phyloP scores from a whole-genome alignment of 2,329 filamentous ascomycete genomes.

The Calonectria multiphialidica region DNA sequence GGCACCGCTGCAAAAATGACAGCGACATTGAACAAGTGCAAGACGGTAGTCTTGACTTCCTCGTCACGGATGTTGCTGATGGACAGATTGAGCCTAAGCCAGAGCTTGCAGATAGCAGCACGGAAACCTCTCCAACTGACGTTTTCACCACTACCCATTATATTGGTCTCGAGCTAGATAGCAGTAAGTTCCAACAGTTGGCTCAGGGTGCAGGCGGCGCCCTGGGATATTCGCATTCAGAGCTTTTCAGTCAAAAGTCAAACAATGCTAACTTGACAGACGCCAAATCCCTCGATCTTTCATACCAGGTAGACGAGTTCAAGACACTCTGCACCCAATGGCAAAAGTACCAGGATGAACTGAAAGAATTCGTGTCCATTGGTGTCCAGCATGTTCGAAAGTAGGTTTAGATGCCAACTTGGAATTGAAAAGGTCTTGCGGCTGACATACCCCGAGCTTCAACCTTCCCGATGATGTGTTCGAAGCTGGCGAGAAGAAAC shows the following conservation, averaged over 20 bases:
- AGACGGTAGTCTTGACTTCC: slow-evolving; percentile 63
- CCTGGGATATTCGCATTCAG: not conserved
- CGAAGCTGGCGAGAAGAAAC: slow-evolving; percentile 79
- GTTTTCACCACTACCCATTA: slow-evolving; percentile 95
- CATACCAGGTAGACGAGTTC: slow-evolving; percentile 87
- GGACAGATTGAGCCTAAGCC: slow-evolving; percentile 46
- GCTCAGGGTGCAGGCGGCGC: not conserved
- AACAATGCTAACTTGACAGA: slow-evolving; percentile 58
- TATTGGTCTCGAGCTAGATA: slow-evolving; percentile 84
- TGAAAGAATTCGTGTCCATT: slow-evolving; percentile 73
- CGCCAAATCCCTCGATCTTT: slow-evolving; percentile 80
- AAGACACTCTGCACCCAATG: slow-evolving; percentile 84
- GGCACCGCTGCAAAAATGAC: slow-evolving; percentile 75
- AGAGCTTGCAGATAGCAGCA: slow-evolving; percentile 23
- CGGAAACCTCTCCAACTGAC: slow-evolving; percentile 45
- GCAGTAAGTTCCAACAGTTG: slow-evolving; percentile 68
- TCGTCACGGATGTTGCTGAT: slow-evolving; percentile 54
- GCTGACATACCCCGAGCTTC: slow-evolving; percentile 67
- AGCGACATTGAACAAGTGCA: slow-evolving; percentile 65
- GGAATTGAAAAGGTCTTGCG: slow-evolving; percentile 6
- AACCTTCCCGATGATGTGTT: slow-evolving; percentile 94
- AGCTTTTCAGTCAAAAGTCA: not conserved
- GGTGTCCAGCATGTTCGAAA: slow-evolving; percentile 87
- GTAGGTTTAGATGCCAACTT: slow-evolving; percentile 63
- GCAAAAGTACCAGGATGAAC: slow-evolving; percentile 79